Evolutionary conservation across 257 asterid genomes (phyloP), one percentile per base, ranked within the genome.

Genomic region (Solanum sparsipilum): DNA sequence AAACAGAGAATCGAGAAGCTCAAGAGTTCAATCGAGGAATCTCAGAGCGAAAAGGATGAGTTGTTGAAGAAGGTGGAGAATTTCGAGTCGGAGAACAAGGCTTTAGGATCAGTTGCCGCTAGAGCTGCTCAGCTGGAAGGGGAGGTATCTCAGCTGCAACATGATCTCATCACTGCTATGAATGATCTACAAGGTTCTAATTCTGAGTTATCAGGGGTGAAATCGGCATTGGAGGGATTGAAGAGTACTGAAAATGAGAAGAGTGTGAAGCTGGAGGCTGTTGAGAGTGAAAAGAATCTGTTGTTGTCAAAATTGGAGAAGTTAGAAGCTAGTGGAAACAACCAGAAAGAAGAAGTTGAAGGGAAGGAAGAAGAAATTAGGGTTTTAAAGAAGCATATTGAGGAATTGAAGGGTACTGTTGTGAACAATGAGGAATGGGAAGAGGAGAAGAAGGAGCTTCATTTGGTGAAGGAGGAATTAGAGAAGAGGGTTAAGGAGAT

Each of bases 111-210:
- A 2, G 98, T 93, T 86, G 95, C 94, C 18, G 91, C 92, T 25
- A 91, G 98, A 88, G 96, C 98, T 21, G 87, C 94, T 10, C 94
- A 91, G 90, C 90, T 96, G 35, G 98, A 96, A 87, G 81, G 87
- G 1, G 96, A 94, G 87, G 95, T 92, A 67, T 90, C 95, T 3
- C 88, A 93, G 84, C 90, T 94, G 90, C 95, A 94, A 73, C 97
- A 92, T 71, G 98, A 94, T 88, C 84, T 95, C 92, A 91, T 87
- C 4, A 88, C 93, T 1, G 88, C 97, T 6, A 88, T 87, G 94
- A 91, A 90, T 86, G 95, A 90, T 85, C 58, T 92, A 88, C 87
- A 90, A 88, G 96, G 93, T 29, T 83, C 95, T 0, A 89, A 74
- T 76, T 58, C 27, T 29, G 96, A 94, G 86, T 60, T 91, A 13